These are phyloP conservation scores for Ilyonectria destructans DNA, from an alignment of 2,329 filamentous ascomycete genomes.

Conservation along the genomic window DNA sequence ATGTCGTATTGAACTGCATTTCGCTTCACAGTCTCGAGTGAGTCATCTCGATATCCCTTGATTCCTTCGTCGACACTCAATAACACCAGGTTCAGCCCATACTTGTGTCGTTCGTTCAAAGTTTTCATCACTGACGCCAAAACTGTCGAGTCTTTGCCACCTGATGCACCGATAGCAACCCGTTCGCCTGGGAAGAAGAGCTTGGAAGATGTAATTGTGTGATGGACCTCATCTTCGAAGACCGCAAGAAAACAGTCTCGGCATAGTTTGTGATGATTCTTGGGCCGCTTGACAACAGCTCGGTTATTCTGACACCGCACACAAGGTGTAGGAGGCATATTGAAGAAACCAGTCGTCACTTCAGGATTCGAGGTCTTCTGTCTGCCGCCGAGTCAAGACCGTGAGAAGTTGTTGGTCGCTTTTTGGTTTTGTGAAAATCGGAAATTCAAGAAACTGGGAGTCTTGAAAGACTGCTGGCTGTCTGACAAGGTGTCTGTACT, in stretches of 20 bases:
- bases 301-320: slow-evolving; percentile 82
- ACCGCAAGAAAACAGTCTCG: slow-evolving; percentile 87
- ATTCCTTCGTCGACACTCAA: slow-evolving; percentile 98
- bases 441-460: not conserved
- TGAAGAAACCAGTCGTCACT: slow-evolving; percentile 21
- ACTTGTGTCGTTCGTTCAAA: slow-evolving; percentile 90
- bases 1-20: slow-evolving; percentile 94
- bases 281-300: slow-evolving; percentile 92
- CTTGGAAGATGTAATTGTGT: slow-evolving; percentile 87
- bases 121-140: slow-evolving; percentile 95
- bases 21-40: slow-evolving; percentile 94
- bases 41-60: slow-evolving; percentile 96
- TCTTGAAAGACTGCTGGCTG: not conserved
- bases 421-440: not conserved
- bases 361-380: not conserved
- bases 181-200: slow-evolving; percentile 89
- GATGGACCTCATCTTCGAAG: slow-evolving; percentile 95
- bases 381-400: not conserved
- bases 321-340: slow-evolving; percentile 86
- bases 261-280: slow-evolving; percentile 95
- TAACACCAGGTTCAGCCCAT: slow-evolving; percentile 88
- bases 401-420: not conserved
- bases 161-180: slow-evolving; percentile 95
- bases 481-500: not conserved
- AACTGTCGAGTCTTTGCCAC: slow-evolving; percentile 97